phyloP scores from a whole-genome alignment of 176 grass and related monocot genomes.

The Carex kokanica region DNA sequence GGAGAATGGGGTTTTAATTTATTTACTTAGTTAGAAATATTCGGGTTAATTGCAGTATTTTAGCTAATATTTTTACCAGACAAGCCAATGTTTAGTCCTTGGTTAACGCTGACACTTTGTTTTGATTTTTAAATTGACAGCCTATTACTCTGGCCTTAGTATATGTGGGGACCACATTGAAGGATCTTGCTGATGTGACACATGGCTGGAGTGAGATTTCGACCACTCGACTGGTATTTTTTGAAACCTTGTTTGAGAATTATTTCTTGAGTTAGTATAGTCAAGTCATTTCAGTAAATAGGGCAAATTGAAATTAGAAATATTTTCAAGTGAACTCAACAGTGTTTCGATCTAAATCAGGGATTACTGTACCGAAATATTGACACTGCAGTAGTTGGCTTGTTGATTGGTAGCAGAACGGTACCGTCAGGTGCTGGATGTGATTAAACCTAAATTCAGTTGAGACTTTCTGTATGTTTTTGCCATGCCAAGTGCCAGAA shows the following conservation, averaged over 20 bases:
- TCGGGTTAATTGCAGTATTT: background rate
- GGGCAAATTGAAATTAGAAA: background rate
- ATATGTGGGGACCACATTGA: conserved; percentile 94
- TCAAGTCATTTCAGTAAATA: background rate
- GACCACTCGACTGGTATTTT: conserved; percentile 79
- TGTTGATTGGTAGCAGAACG: background rate
- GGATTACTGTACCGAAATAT: background rate
- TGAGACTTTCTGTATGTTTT: background rate
- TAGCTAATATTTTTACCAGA: background rate
- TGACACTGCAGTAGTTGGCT: background rate
- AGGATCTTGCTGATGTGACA: conserved; percentile 98
- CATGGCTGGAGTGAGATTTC: conserved; percentile 96
- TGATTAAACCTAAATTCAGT: background rate
- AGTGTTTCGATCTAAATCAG: background rate
- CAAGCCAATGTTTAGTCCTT: background rate
- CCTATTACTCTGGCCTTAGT: conserved; percentile 91
- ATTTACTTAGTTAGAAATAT: background rate
- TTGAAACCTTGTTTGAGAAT: conserved; percentile 17
- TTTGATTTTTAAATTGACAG: conserved; percentile 44
- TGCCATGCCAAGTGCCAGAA: background rate
- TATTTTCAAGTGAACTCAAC: background rate
- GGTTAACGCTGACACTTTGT: background rate
- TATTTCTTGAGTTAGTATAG: conserved; percentile 17
- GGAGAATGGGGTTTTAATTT: background rate
- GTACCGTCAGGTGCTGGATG: background rate